phyloP scores from a whole-genome alignment of 1,139 yeast genomes.

The Pichia sorboxylosa region DNA sequence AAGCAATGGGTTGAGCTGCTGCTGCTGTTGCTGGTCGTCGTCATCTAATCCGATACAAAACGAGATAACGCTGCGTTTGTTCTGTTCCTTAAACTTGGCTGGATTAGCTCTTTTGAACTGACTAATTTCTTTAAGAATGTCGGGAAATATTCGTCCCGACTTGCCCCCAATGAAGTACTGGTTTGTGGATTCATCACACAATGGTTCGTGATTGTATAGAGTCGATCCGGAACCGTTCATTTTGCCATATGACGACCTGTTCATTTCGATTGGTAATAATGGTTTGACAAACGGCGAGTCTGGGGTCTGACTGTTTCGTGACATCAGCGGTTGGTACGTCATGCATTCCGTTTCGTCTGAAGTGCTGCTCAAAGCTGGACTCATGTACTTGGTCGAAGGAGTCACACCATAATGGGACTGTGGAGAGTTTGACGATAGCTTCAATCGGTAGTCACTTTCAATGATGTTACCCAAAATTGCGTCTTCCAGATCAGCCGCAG shows the following conservation, averaged over 20 bases:
- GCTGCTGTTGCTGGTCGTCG: constrained; percentile 16
- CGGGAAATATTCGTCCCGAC: constrained; percentile 37
- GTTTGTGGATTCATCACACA: constrained; percentile 41
- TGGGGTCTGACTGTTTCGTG: not conserved
- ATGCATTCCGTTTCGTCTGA: constrained; percentile 18
- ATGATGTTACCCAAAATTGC: constrained; percentile 65
- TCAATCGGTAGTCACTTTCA: constrained; percentile 22
- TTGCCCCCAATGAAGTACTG: constrained; percentile 45
- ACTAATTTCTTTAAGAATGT: constrained; percentile 40
- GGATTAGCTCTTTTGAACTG: constrained; percentile 33
- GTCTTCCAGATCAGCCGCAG: constrained; percentile 74
- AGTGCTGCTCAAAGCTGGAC: constrained; percentile 18
- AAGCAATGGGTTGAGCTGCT: not conserved
- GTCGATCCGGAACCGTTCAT: constrained; percentile 3
- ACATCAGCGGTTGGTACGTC: constrained; percentile 18
- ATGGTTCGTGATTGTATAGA: constrained; percentile 15
- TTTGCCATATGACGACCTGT: no score
- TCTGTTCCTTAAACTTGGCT: constrained; percentile 30
- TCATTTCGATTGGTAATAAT: constrained; percentile 8
- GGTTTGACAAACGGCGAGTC: constrained; percentile 7
- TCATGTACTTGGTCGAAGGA: constrained; percentile 2
- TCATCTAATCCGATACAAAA: constrained; percentile 42
- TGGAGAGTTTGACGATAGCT: not conserved
- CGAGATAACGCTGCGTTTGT: constrained; percentile 36
- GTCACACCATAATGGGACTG: not conserved